phyloP scores from a whole-genome alignment of 768 basidiomycete species.

The Tephrocybe sp. region DNA sequence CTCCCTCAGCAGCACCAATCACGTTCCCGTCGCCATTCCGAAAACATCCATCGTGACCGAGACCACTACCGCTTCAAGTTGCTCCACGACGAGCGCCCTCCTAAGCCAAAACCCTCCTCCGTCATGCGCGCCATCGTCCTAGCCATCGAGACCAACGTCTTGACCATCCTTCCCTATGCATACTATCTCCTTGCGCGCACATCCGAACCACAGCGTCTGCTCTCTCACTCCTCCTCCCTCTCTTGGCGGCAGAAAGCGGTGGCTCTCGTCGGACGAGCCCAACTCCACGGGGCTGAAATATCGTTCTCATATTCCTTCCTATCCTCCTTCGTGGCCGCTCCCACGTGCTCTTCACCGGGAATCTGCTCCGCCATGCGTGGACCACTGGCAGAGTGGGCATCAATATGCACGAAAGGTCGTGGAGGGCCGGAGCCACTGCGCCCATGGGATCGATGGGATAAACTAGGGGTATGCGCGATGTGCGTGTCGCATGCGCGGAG shows the following conservation, averaged over 20 bases:
- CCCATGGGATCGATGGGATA: conserved; percentile 8
- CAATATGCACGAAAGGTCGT: conserved; percentile 29
- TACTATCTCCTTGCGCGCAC: conserved; percentile 50
- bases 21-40: conserved; percentile 4
- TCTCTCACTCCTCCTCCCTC: conserved; percentile 36
- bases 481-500: not conserved
- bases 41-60: conserved; percentile 2
- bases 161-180: conserved; percentile 43
- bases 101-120: conserved; percentile 36
- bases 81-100: conserved; percentile 10
- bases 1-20: not conserved
- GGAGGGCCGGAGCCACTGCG: conserved; percentile 27
- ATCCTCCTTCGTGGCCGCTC: conserved; percentile 34
- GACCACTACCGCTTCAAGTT: conserved; percentile 8
- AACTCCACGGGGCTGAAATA: conserved; percentile 39
- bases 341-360: conserved; percentile 25
- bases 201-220: conserved; percentile 31
- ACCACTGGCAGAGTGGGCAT: conserved; percentile 43
- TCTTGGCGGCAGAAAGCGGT: conserved; percentile 40
- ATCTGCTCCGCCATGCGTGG: conserved; percentile 34
- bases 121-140: conserved; percentile 45
- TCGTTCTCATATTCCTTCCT: conserved; percentile 39
- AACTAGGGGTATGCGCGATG: not conserved
- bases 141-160: conserved; percentile 39
- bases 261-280: conserved; percentile 38